Conservation (phyloP, 306 rosid genomes). For the Mucuna pruriens region DNA sequence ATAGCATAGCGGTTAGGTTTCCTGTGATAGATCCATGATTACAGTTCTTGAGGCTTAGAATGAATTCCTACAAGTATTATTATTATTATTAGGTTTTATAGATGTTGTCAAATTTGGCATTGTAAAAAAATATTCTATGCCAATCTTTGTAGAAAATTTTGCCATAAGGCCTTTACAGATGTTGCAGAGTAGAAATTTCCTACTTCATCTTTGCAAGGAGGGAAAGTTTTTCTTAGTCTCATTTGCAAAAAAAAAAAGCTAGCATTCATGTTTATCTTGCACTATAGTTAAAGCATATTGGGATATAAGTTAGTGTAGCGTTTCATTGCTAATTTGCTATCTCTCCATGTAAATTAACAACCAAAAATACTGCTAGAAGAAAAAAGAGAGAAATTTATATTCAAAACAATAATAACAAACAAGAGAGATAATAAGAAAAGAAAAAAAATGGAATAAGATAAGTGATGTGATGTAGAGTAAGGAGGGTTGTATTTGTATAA, state of each 20-base stretch:
- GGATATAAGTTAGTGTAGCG: neutral
- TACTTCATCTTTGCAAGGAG: neutral
- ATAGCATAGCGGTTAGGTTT: conserved; percentile 26
- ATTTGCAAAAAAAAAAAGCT: neutral
- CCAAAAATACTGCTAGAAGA: neutral
- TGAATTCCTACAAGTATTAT: conserved; percentile 38
- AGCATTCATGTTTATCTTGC: neutral
- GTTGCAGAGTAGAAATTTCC: conserved; percentile 27
- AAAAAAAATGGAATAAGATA: no score
- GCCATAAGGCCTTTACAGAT: conserved; percentile 33
- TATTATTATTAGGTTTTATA: conserved; percentile 19
- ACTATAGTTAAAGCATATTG: neutral
- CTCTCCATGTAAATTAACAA: conserved; percentile 11
- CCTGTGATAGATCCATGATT: conserved; percentile 43
- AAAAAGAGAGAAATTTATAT: neutral
- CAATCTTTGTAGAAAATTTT: conserved; percentile 52
- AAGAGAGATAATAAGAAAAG: neutral
- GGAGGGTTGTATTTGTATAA: neutral
- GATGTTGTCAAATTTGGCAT: conserved; percentile 39
- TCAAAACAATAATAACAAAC: neutral
- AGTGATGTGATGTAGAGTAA: neutral
- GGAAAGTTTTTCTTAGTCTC: conserved; percentile 12
- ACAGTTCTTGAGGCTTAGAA: conserved; percentile 45
- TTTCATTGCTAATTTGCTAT: neutral
- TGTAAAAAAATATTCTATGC: conserved; percentile 48